These are phyloP conservation scores for Colletotrichum siamense DNA, from an alignment of 2,329 filamentous ascomycete species.

Conservation along the genomic window DNA sequence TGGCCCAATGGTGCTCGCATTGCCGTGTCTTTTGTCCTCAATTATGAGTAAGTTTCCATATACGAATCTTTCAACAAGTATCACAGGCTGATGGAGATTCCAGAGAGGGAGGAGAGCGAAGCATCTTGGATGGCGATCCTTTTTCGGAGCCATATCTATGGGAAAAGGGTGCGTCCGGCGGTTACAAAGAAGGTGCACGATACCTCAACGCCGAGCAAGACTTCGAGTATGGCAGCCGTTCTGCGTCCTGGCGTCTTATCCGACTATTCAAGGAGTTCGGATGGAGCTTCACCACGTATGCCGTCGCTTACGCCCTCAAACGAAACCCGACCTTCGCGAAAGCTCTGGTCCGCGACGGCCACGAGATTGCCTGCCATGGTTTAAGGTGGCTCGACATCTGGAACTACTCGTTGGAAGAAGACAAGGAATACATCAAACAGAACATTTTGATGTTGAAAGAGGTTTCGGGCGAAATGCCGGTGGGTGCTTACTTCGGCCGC, in stretches of 20 bases:
- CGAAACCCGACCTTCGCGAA: constrained; percentile 43
- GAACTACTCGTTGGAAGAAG: constrained; percentile 38
- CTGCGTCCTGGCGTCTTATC: constrained; percentile 41
- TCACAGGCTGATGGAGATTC: not conserved
- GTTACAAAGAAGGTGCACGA: constrained; percentile 24
- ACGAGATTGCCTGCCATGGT: constrained; percentile 46
- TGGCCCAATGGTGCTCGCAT: not conserved
- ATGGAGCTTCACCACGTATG: constrained; percentile 47
- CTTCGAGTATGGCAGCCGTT: constrained; percentile 28
- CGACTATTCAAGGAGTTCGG: constrained; percentile 45
- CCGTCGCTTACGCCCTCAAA: constrained; percentile 43
- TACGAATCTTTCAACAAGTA: rapidly evolving
- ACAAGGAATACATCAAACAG: constrained; percentile 43
- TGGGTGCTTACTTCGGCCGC: constrained; percentile 39
- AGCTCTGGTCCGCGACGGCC: constrained; percentile 42
- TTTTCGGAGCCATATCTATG: constrained; percentile 28
- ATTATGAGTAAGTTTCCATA: not conserved
- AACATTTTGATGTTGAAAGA: constrained; percentile 38
- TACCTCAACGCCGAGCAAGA: constrained; percentile 29
- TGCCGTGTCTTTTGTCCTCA: not conserved
- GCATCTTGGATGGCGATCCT: constrained; percentile 28
- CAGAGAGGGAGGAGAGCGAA: constrained; percentile 32
- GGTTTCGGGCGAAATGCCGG: constrained; percentile 35
- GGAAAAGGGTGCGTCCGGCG: constrained; percentile 29
- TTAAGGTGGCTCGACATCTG: constrained; percentile 48